Percentiles rank a stretch among this genome's conserved stretches.
Evolutionary conservation across 768 basidiomycete genomes (phyloP).

Genomic region (Xerocomus brunneocitrinus): DNA sequence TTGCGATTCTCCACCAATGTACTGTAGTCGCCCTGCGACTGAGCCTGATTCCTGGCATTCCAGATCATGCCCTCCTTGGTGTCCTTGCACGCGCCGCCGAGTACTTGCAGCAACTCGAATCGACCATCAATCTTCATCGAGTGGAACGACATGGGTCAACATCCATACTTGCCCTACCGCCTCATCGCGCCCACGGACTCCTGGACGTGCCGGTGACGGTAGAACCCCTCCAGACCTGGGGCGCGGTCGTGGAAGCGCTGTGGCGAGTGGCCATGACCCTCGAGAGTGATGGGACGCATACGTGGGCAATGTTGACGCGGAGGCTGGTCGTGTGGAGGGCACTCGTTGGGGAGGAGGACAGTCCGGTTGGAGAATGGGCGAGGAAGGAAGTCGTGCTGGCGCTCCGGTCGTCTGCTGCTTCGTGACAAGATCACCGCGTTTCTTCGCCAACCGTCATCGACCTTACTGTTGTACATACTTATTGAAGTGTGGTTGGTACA

Average conservation of each 20-base stretch:
- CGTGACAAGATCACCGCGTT: no score
- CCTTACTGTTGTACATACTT: no score
- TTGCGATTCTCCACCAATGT: slow-evolving; percentile 19
- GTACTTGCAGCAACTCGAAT: slow-evolving; percentile 31
- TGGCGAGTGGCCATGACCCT: slow-evolving; percentile 26
- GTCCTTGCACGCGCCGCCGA: slow-evolving; percentile 30
- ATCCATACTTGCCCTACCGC: slow-evolving; percentile 21
- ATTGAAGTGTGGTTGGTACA: no score
- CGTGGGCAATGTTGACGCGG: slow-evolving; percentile 53
- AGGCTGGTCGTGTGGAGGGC: slow-evolving; percentile 56
- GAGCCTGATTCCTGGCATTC: slow-evolving; percentile 30
- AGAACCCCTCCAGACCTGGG: slow-evolving; percentile 42
- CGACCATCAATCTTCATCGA: slow-evolving; percentile 3
- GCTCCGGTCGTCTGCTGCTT: neutral
- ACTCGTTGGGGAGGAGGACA: slow-evolving; percentile 36
- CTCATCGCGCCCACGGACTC: slow-evolving; percentile 33
- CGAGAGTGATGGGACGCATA: slow-evolving; percentile 12
- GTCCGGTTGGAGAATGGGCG: slow-evolving; percentile 52
- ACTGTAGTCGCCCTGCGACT: slow-evolving; percentile 35
- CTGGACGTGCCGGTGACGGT: slow-evolving; percentile 30
- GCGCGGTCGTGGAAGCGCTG: slow-evolving; percentile 47
- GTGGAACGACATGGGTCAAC: neutral
- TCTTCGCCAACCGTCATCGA: no score
- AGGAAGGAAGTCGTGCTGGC: slow-evolving; percentile 25
- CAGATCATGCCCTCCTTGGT: slow-evolving; percentile 22